Percentiles rank a stretch among this genome's conserved stretches.
These are phyloP conservation scores for Epichloe hybrida DNA, from an alignment of 2,329 filamentous ascomycete genomes.

Conservation along the genomic window DNA sequence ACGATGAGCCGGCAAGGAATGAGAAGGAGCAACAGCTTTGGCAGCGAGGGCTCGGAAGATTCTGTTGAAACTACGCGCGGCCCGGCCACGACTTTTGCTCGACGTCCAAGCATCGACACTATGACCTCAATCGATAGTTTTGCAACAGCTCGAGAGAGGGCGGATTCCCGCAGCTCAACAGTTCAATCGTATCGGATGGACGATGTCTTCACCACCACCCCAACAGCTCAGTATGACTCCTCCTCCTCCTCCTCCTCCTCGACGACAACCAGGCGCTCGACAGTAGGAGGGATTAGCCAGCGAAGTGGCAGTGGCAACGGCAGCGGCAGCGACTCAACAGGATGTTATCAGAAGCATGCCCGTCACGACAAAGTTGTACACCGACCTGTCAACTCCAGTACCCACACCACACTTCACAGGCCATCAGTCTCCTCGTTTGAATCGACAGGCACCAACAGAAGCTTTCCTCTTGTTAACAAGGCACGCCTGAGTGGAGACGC, in stretches of 20 bases:
- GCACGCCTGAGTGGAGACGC: slow-evolving; percentile 31
- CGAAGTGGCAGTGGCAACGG: slow-evolving; percentile 4
- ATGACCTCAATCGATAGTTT: slow-evolving; percentile 40
- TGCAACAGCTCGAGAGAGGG: slow-evolving; percentile 38
- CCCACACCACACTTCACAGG: slow-evolving; percentile 30
- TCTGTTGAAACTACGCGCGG: slow-evolving; percentile 49
- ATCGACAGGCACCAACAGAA: slow-evolving; percentile 45
- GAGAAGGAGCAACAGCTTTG: slow-evolving; percentile 25
- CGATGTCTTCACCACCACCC: slow-evolving; percentile 10
- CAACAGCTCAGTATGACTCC: slow-evolving; percentile 10
- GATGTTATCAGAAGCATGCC: slow-evolving; percentile 6
- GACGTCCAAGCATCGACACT: slow-evolving; percentile 35
- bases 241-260: background rate
- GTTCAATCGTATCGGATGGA: slow-evolving; percentile 8
- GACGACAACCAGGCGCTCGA: slow-evolving; percentile 11
- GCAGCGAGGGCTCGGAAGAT: slow-evolving; percentile 44
- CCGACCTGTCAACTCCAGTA: slow-evolving; percentile 29
- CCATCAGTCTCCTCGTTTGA: slow-evolving; percentile 44
- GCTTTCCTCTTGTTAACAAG: slow-evolving; percentile 47
- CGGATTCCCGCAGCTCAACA: slow-evolving; percentile 24
- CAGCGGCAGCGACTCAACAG: slow-evolving; percentile 14
- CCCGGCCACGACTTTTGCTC: slow-evolving; percentile 18
- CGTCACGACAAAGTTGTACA: slow-evolving; percentile 25
- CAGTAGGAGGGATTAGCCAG: slow-evolving; percentile 11
- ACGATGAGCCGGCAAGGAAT: slow-evolving; percentile 41